These are phyloP conservation scores for Lodderomyces elongisporus DNA, from an alignment of 1,139 yeast species.

Conservation along the genomic window DNA sequence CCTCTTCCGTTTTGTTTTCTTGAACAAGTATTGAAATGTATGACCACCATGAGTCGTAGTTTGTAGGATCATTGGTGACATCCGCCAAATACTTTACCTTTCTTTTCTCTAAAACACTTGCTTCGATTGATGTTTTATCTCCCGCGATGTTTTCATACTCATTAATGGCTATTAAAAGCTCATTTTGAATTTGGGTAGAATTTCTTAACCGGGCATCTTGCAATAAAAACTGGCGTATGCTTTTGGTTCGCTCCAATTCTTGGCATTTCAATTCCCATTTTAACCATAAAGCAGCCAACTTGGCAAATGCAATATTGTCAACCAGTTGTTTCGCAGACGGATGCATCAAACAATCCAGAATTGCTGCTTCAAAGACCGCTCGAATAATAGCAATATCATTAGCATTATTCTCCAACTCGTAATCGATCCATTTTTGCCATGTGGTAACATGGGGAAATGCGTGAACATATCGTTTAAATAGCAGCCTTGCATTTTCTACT, in stretches of 20 bases:
- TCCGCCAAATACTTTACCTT: constrained; percentile 28
- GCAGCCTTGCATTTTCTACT: constrained; percentile 48
- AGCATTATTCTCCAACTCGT: constrained; percentile 21
- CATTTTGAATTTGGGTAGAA: constrained; percentile 34
- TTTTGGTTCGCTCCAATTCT: constrained; percentile 63
- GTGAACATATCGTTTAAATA: constrained; percentile 54
- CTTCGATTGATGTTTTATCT: constrained; percentile 46
- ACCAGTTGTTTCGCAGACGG: constrained; percentile 16
- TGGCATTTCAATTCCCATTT: constrained; percentile 63
- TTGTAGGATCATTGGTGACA: constrained; percentile 44
- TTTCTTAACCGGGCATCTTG: constrained; percentile 26
- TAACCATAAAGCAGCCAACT: constrained; percentile 49
- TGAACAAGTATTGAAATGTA: constrained; percentile 44
- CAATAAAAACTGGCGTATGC: constrained; percentile 53
- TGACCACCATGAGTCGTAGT: constrained; percentile 82
- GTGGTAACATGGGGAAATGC: constrained; percentile 50
- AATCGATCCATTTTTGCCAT: constrained; percentile 53
- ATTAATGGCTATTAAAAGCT: constrained; percentile 45
- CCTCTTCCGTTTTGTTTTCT: constrained; percentile 13
- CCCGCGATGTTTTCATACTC: constrained; percentile 68
- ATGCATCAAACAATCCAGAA: neutral
- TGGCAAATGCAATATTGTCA: constrained; percentile 29
- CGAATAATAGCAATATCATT: constrained; percentile 31
- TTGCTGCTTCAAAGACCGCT: constrained; percentile 60
- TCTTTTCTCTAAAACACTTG: constrained; percentile 50